Base-by-base conservation (phyloP, 306 rosid genomes). In the Mimosa pudica region DNA sequence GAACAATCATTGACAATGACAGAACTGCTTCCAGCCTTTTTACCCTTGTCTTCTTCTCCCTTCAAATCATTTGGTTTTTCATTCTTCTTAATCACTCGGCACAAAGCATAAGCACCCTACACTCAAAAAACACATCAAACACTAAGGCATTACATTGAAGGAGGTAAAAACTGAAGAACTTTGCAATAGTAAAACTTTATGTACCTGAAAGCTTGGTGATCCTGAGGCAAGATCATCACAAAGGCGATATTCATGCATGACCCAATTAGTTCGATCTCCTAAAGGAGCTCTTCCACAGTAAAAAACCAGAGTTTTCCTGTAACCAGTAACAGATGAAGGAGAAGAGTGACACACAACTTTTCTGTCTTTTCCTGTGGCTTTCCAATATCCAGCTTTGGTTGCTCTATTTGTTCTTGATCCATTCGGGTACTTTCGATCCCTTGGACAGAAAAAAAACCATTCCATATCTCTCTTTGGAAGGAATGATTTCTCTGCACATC, bases 221-320 rank as follows among this genome's bases (percentile, higher is more conserved):
- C 87, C 91, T 80, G 81, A 90, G 74, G 65, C 70, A 63, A 81
- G 83, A 84, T 92, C 94, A 49, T 90, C 93, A 1, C 74, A 84
- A 20, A 92, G 91, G 82, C 98, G 98, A 83, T 94, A 94, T 83
- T 94, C 98, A 13, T 92, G 98, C 98, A 94, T 94, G 71, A 94
- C 79, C 97, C 98, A 94, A 6, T 88, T 91, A 4, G 92, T 92
- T 77, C 98, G 86, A 73, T 92, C 94, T 0, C 98, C 98, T 69
- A 88, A 85, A 16, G 98, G 98, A 1, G 98, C 98, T 38, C 98
- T 92, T 52, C 98, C 98, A 17, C 91, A 82, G 64, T 94, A 92
- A 84, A 94, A 94, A 77, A 94, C 98, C 41, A 94, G 89, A 72
- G 98, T 94, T 84, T 94, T 94, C 44, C 98, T 86, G 80, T 89